Evolutionary conservation across 2,329 filamentous ascomycete species (phyloP).

Genomic region (Penicillium sp.): DNA sequence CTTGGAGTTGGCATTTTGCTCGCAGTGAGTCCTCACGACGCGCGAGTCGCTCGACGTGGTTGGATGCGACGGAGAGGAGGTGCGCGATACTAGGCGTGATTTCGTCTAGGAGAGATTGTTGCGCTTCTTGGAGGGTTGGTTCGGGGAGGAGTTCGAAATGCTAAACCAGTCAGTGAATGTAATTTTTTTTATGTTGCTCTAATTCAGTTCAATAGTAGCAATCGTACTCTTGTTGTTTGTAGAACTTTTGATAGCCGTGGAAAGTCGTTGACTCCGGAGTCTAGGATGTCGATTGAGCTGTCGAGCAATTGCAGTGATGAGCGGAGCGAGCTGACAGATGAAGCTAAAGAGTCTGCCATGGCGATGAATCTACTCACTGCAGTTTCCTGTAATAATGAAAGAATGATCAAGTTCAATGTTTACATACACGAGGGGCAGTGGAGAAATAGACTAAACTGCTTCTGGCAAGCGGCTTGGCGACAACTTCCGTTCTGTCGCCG

Average conservation of each 20-base stretch:
- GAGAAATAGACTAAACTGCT: background rate
- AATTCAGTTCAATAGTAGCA: background rate
- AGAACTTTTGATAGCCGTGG: slow-evolving; percentile 60
- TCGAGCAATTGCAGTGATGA: slow-evolving; percentile 60
- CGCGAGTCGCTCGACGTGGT: slow-evolving; percentile 76
- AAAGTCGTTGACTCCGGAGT: slow-evolving; percentile 60
- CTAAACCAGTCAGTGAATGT: slow-evolving; percentile 40
- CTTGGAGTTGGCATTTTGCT: slow-evolving; percentile 76
- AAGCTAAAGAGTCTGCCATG: slow-evolving; percentile 50
- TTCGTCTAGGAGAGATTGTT: slow-evolving; percentile 78
- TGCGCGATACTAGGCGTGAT: slow-evolving; percentile 81
- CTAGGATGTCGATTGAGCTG: slow-evolving; percentile 60
- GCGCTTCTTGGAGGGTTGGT: slow-evolving; percentile 73
- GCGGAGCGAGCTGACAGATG: slow-evolving; percentile 58
- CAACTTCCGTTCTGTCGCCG: slow-evolving; percentile 30
- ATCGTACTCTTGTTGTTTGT: slow-evolving; percentile 57
- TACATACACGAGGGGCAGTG: background rate
- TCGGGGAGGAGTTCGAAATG: slow-evolving; percentile 93
- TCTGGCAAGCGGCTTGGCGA: slow-evolving; percentile 18
- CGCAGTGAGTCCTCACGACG: slow-evolving; percentile 79
- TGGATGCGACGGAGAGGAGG: slow-evolving; percentile 75
- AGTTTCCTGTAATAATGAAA: slow-evolving; percentile 1
- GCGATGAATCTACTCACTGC: slow-evolving; percentile 18
- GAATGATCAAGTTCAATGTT: background rate
- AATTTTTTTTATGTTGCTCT: background rate